These are phyloP conservation scores for Penicillium frequentans DNA, from an alignment of 2,329 filamentous ascomycete genomes.

Conservation along the genomic window DNA sequence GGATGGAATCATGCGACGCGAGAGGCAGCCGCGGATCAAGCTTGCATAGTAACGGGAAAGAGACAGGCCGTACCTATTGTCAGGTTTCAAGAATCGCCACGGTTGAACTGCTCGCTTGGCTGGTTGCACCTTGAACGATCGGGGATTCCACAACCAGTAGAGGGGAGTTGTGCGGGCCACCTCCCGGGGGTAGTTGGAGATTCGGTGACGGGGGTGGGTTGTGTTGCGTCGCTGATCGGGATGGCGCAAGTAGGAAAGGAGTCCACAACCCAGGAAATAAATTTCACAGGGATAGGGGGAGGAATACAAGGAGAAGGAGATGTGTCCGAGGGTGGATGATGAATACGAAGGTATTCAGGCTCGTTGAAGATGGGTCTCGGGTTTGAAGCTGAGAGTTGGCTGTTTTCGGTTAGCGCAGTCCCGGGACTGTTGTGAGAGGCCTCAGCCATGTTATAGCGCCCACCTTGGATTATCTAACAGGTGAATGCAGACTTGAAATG, in stretches of 20 bases:
- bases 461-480: conserved; percentile 9
- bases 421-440: conserved; percentile 22
- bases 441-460: conserved; percentile 14
- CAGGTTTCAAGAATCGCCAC: conserved; percentile 46
- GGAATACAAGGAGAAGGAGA: conserved; percentile 14
- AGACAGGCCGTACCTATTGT: conserved; percentile 40
- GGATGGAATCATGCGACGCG: conserved; percentile 11
- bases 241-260: conserved; percentile 18
- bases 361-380: conserved; percentile 36
- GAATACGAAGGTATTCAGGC: conserved; percentile 28
- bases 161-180: conserved; percentile 27
- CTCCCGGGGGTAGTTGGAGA: conserved; percentile 18
- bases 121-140: conserved; percentile 32
- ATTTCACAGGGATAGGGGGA: conserved; percentile 25
- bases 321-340: conserved; percentile 29
- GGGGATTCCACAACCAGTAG: conserved; percentile 33
- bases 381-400: conserved; percentile 42
- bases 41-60: conserved; percentile 15
- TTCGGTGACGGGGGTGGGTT: conserved; percentile 17
- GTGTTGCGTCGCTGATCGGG: conserved; percentile 21
- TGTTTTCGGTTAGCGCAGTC: conserved; percentile 43
- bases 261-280: conserved; percentile 22
- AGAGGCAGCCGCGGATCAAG: conserved; percentile 16
- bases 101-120: conserved; percentile 37
- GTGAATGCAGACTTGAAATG: not conserved